Conservation (phyloP, 2,329 filamentous ascomycete genomes). For the Penicillium vulpinum region DNA sequence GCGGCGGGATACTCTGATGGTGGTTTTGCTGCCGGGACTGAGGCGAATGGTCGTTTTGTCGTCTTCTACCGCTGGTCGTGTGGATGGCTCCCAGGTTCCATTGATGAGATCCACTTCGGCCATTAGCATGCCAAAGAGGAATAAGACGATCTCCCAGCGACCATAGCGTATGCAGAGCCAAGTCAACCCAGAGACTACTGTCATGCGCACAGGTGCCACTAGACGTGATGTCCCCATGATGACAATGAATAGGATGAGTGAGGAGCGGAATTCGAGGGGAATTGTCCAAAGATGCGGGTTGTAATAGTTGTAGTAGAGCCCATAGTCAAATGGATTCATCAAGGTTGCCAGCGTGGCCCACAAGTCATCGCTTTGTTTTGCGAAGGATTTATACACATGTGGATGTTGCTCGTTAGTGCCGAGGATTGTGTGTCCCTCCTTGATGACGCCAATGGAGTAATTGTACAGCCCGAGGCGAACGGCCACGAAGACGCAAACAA, state of each 20-base stretch:
- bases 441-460: slow-evolving; percentile 38
- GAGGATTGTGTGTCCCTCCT: slow-evolving; percentile 39
- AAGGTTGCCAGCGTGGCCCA: slow-evolving; percentile 37
- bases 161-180: slow-evolving; percentile 46
- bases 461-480: slow-evolving; percentile 46
- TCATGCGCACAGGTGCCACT: slow-evolving; percentile 34
- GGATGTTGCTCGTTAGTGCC: slow-evolving; percentile 48
- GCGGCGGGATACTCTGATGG: slow-evolving; percentile 28
- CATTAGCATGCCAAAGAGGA: slow-evolving; percentile 45
- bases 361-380: slow-evolving; percentile 40
- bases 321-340: slow-evolving; percentile 42
- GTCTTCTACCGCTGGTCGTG: neutral
- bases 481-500: slow-evolving; percentile 43
- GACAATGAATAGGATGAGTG: slow-evolving; percentile 45
- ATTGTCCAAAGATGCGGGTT: slow-evolving; percentile 52
- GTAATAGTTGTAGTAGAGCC: slow-evolving; percentile 45
- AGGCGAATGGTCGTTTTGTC: slow-evolving; percentile 25
- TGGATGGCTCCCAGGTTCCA: slow-evolving; percentile 35
- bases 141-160: slow-evolving; percentile 47
- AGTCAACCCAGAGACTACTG: slow-evolving; percentile 33
- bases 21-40: slow-evolving; percentile 11
- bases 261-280: slow-evolving; percentile 48
- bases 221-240: slow-evolving; percentile 44
- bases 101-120: slow-evolving; percentile 46
- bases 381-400: slow-evolving; percentile 33